Percentiles rank a stretch among this genome's conserved stretches.
Evolutionary conservation across 2,329 filamentous ascomycete species (phyloP).

Genomic region (Colletotrichum higginsianum): DNA sequence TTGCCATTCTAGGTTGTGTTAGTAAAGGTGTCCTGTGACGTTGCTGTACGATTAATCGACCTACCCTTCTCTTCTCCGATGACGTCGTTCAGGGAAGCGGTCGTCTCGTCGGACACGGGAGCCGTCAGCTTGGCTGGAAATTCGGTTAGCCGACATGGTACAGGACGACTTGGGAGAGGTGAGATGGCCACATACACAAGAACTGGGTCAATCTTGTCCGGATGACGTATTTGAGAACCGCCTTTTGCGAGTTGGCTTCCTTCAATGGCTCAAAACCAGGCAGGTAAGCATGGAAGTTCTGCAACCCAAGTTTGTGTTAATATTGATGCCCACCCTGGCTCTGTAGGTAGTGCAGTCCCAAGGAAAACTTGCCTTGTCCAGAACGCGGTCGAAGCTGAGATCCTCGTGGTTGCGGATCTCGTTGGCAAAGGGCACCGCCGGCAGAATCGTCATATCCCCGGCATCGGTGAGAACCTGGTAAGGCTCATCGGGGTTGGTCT

Average conservation of each 20-base stretch:
- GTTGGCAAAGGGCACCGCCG: slow-evolving; percentile 36
- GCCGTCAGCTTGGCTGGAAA: slow-evolving; percentile 31
- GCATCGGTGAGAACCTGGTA: slow-evolving; percentile 31
- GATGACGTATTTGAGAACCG: slow-evolving; percentile 32
- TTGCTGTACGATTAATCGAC: fast-evolving
- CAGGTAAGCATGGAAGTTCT: slow-evolving; percentile 35
- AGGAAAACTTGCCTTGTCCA: slow-evolving; percentile 20
- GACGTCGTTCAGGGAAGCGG: slow-evolving; percentile 19
- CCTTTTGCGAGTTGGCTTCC: slow-evolving; percentile 31
- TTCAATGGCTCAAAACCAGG: slow-evolving; percentile 34
- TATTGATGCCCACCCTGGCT: too few species aligned
- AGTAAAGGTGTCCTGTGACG: not conserved
- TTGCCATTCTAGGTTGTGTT: slow-evolving; percentile 38
- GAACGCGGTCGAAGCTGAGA: slow-evolving; percentile 37
- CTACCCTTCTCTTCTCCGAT: slow-evolving; percentile 22
- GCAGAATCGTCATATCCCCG: slow-evolving; percentile 36
- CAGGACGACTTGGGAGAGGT: too few species aligned
- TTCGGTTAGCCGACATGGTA: not conserved
- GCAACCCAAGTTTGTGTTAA: too few species aligned
- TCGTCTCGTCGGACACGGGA: slow-evolving; percentile 36
- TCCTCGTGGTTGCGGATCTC: slow-evolving; percentile 39
- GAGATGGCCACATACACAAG: slow-evolving; percentile 8
- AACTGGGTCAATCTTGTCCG: slow-evolving; percentile 40
- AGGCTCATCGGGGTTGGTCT: slow-evolving; percentile 15
- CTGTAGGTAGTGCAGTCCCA: too few species aligned